Conservation (phyloP, 805 yeast genomes). For the Candida khao-thaluensis region DNA sequence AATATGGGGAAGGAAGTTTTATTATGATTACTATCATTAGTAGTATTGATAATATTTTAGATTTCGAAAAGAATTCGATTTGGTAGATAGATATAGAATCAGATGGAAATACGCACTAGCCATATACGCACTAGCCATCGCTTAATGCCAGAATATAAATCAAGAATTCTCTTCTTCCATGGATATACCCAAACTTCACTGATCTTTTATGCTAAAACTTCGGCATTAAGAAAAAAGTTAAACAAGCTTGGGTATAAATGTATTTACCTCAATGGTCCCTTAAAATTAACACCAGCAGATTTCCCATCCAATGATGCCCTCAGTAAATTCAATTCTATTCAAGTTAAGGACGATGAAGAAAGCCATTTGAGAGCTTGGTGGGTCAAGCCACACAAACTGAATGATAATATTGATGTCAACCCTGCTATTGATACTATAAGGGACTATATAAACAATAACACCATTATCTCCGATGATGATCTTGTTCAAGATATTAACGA, state of each 20-base stretch:
- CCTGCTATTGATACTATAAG: slow-evolving; percentile 49
- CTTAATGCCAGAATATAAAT: slow-evolving; percentile 15
- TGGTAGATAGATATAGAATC: no score
- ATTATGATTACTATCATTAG: no score
- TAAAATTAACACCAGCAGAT: slow-evolving; percentile 61
- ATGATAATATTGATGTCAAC: slow-evolving; percentile 48
- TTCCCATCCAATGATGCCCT: slow-evolving; percentile 68
- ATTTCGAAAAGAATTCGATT: no score
- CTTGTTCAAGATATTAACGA: slow-evolving; percentile 18
- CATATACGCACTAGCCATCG: neutral
- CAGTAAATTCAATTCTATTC: slow-evolving; percentile 45
- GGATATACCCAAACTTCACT: slow-evolving; percentile 88
- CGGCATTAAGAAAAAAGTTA: slow-evolving; percentile 80
- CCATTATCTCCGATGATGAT: slow-evolving; percentile 37
- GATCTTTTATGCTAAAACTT: slow-evolving; percentile 81
- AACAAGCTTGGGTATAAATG: slow-evolving; percentile 65
- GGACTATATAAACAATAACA: slow-evolving; percentile 56
- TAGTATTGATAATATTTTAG: no score
- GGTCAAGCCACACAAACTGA: slow-evolving; percentile 45
- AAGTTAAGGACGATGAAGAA: slow-evolving; percentile 32
- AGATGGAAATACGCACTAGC: no score
- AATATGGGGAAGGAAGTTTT: no score
- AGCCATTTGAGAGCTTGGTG: slow-evolving; percentile 71
- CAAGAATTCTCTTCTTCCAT: slow-evolving; percentile 78
- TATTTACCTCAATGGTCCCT: slow-evolving; percentile 79